Conservation (phyloP, 1,284 basidiomycete genomes). For the Stygiomarasmius scandens region DNA sequence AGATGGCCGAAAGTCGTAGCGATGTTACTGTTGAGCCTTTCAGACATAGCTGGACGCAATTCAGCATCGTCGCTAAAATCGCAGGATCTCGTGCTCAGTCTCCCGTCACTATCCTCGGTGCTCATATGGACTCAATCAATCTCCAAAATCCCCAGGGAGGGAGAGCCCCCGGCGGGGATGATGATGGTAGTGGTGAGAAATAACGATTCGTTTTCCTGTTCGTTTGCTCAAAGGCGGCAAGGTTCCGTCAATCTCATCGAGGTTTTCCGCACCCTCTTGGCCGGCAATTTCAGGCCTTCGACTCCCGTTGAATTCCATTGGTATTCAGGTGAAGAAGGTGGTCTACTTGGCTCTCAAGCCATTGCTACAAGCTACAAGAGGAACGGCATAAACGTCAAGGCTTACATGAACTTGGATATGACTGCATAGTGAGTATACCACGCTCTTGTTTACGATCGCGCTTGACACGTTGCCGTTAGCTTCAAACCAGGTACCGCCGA, state of each 20-base stretch:
- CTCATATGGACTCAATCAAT: constrained; percentile 37
- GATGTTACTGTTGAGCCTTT: constrained; percentile 57
- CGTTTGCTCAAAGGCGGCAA: no score
- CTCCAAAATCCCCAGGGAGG: constrained; percentile 8
- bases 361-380: constrained; percentile 51
- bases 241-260: constrained; percentile 46
- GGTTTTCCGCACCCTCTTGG: constrained; percentile 40
- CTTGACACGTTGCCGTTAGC: constrained; percentile 28
- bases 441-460: constrained; percentile 13
- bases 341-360: constrained; percentile 56
- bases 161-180: constrained; percentile 21
- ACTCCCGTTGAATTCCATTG: constrained; percentile 60
- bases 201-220: no score
- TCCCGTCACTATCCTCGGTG: constrained; percentile 47
- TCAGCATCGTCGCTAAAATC: constrained; percentile 62
- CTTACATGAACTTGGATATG: constrained; percentile 45
- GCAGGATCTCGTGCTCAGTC: constrained; percentile 24
- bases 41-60: constrained; percentile 66
- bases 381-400: constrained; percentile 41
- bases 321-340: constrained; percentile 57
- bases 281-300: constrained; percentile 43
- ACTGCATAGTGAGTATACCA: constrained; percentile 21
- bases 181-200: no score
- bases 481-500: constrained; percentile 16
- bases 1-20: constrained; percentile 40